Evolutionary conservation across 345 rosid species (phyloP), one percentile per base, ranked within the genome.

Genomic region (Fremontodendron californicum): DNA sequence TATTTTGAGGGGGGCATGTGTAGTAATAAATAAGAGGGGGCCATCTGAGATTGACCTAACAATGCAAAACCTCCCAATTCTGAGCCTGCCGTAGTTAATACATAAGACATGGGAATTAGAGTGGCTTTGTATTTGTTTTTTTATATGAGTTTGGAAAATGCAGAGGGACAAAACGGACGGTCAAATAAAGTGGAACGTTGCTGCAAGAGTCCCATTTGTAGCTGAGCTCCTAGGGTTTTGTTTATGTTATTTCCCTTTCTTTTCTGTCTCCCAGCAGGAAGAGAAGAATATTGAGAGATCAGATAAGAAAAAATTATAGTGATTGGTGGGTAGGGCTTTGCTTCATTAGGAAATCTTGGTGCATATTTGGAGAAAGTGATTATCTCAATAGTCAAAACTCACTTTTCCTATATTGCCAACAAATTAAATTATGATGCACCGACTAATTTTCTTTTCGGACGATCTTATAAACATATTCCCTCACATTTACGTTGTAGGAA

Each of bases 161-260:
- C 31, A 45, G 58, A 58, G 81, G 61, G 79, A 82, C 88, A 85
- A 75, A 79, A 55, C 78, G 82, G 74, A 76, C 46, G 74, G 82
- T 58, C 83, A 77, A 71, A 25, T 31, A 71, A 67, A 46, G 40
- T 58, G 11, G 52, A 73, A 70, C 73, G 7, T 49, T 57, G 82
- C 49, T 76, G 73, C 72, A 16, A 76, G 45, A 23, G 45, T 46
- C 42, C 82, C 67, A 51, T 83, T 81, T 82, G 88, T 60, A 74
- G 81, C 75, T 46, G n/a, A 75, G 51, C 58, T 69, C 81, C 83
- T 83, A 61, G 82, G 85, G 79, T 75, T 63, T 67, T 82, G 82
- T 73, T 78, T 74, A 49, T 78, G 86, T 70, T 51, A 46, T 48
- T 43, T 82, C 86, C 40, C 82, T 79, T 80, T 86, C 87, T 52